phyloP scores from a whole-genome alignment of 441 rosid species.

The Adansonia madagascariensis region DNA sequence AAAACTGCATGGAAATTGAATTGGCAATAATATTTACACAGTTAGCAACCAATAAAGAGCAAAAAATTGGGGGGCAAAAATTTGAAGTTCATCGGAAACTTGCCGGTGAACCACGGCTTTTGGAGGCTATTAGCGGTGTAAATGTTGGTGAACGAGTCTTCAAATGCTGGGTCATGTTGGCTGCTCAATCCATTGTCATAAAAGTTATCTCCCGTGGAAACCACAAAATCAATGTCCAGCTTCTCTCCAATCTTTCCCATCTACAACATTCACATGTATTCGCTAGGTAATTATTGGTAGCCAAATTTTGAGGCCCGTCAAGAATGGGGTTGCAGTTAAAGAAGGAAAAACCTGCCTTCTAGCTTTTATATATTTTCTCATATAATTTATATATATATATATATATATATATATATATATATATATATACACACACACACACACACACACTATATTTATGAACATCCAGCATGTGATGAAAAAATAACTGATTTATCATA shows the following conservation, averaged over 20 bases:
- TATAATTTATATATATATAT: too few relatives aligned
- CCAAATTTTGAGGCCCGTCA: too few relatives aligned
- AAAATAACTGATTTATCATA: too few relatives aligned
- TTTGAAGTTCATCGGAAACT: constrained; percentile 2
- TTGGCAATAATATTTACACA: too few relatives aligned
- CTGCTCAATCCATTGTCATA: constrained; percentile 68
- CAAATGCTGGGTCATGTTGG: constrained; percentile 54
- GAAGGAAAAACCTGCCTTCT: too few relatives aligned
- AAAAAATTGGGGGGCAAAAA: not conserved
- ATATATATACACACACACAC: too few relatives aligned
- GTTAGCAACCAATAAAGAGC: too few relatives aligned
- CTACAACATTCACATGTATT: constrained; percentile 31
- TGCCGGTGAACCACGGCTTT: constrained; percentile 74
- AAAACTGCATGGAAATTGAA: constrained; percentile 46
- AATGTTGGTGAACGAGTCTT: constrained; percentile 61
- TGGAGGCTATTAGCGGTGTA: constrained; percentile 70
- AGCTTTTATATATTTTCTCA: too few relatives aligned
- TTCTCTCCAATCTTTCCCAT: constrained; percentile 73
- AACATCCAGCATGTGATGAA: too few relatives aligned
- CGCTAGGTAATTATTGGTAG: not conserved
- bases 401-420: too few relatives aligned
- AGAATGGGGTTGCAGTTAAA: too few relatives aligned
- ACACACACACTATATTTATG: too few relatives aligned
- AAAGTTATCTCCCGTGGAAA: constrained; percentile 82
- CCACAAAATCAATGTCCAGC: constrained; percentile 64